A percentile compares a stretch with the other conserved stretches of the same genome.
Conservation (phyloP, 116 monocot genomes). For the Posidonia oceanica region DNA sequence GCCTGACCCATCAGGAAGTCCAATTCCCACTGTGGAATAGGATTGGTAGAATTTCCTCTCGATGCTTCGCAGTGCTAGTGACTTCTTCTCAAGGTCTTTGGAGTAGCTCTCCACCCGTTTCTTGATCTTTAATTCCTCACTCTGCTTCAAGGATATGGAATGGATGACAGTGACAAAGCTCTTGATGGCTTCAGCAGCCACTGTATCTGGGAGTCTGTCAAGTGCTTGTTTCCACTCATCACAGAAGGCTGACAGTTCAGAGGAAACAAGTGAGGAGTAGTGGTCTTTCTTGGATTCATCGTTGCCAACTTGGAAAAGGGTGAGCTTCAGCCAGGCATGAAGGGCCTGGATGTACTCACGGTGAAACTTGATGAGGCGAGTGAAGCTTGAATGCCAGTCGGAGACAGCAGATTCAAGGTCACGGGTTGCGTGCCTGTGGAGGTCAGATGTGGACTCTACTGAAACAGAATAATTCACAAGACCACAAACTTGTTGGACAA, state of each 20-base stretch:
- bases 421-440: conserved; percentile 70
- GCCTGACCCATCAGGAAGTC: conserved; percentile 29
- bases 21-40: conserved; percentile 74
- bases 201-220: conserved; percentile 81
- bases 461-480: conserved; percentile 43
- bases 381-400: conserved; percentile 83
- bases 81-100: conserved; percentile 89
- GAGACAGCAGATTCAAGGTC: conserved; percentile 78
- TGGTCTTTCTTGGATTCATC: conserved; percentile 33
- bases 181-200: conserved; percentile 81
- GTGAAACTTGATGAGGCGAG: conserved; percentile 71
- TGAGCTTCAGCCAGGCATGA: conserved; percentile 77
- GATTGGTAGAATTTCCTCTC: conserved; percentile 96
- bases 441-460: conserved; percentile 59
- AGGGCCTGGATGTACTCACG: conserved; percentile 67
- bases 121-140: conserved; percentile 75
- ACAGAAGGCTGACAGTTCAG: conserved; percentile 72
- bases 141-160: conserved; percentile 77
- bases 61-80: conserved; percentile 43
- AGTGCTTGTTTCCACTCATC: conserved; percentile 97
- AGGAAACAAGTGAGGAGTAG: conserved; percentile 43
- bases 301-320: conserved; percentile 40
- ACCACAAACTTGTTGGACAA: conserved; percentile 92
- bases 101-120: conserved; percentile 57
- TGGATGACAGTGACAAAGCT: conserved; percentile 78